Evolutionary conservation across 768 basidiomycete genomes (phyloP).

Genomic region (Boletus vinaceobasis): DNA sequence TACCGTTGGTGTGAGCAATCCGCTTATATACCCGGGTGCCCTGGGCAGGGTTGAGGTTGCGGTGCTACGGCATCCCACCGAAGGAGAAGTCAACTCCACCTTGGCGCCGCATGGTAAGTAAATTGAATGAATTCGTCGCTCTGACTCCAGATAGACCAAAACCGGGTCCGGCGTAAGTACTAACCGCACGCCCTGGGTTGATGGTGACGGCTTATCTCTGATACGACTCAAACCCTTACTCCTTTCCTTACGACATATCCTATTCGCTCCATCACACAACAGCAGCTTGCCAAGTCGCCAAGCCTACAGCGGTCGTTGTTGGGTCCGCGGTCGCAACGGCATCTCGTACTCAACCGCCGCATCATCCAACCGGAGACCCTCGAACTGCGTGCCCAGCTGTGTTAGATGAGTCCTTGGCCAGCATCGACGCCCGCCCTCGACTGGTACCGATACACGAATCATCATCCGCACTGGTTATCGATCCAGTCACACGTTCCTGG

Average conservation of each 20-base stretch:
- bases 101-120: slow-evolving; percentile 19
- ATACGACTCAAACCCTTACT: not conserved
- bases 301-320: not conserved
- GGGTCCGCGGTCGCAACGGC: too few species aligned
- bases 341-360: too few species aligned
- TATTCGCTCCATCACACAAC: not conserved
- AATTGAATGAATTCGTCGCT: not conserved
- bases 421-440: too few species aligned
- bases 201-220: not conserved
- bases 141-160: not conserved
- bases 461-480: not conserved
- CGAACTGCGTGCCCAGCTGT: too few species aligned
- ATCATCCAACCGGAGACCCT: too few species aligned
- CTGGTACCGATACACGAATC: too few species aligned
- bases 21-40: not conserved
- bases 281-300: not conserved
- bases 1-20: not conserved
- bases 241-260: too few species aligned
- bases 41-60: not conserved
- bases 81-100: slow-evolving; percentile 7
- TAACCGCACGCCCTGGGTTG: too few species aligned
- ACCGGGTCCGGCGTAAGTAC: not conserved
- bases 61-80: not conserved
- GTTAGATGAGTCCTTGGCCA: too few species aligned
- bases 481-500: not conserved